These are phyloP conservation scores for Nemania sp. DNA, from an alignment of 2,329 filamentous ascomycete species.

Conservation along the genomic window DNA sequence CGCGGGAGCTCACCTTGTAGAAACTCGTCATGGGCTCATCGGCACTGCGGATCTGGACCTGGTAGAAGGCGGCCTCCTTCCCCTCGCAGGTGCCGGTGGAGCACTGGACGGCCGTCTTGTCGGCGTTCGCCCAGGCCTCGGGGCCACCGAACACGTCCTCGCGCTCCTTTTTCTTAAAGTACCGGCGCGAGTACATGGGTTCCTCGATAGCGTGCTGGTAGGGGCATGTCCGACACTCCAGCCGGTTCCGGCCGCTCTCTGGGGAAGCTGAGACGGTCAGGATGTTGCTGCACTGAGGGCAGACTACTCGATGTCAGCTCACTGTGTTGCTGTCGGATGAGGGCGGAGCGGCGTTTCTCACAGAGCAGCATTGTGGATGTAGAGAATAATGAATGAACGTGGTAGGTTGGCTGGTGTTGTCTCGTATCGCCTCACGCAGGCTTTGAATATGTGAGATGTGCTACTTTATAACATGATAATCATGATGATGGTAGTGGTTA, in stretches of 20 bases:
- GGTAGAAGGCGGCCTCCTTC: constrained; percentile 87
- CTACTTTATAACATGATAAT: neutral
- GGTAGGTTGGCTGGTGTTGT: neutral
- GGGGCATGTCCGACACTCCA: constrained; percentile 94
- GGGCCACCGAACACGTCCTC: constrained; percentile 90
- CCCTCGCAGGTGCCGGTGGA: constrained; percentile 79
- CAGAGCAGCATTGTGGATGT: constrained; percentile 66
- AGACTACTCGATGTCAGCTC: constrained; percentile 55
- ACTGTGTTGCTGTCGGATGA: neutral
- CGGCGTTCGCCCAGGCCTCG: constrained; percentile 87
- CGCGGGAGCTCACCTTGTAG: constrained; percentile 67
- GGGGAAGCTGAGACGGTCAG: constrained; percentile 69
- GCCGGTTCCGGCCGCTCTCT: constrained; percentile 70
- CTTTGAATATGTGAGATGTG: neutral
- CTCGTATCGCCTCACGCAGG: neutral
- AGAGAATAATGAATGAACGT: neutral
- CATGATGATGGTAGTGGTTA: too few relatives aligned
- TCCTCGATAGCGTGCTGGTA: constrained; percentile 85
- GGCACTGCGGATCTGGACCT: constrained; percentile 95
- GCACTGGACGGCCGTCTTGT: constrained; percentile 83
- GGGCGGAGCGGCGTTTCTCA: constrained; percentile 43
- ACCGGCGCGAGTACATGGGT: constrained; percentile 79
- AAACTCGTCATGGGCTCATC: constrained; percentile 99
- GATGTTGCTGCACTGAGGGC: constrained; percentile 82
- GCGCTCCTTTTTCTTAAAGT: constrained; percentile 83